phyloP scores from a whole-genome alignment of 768 basidiomycete genomes.

The Strobilomyces echinocephalus region DNA sequence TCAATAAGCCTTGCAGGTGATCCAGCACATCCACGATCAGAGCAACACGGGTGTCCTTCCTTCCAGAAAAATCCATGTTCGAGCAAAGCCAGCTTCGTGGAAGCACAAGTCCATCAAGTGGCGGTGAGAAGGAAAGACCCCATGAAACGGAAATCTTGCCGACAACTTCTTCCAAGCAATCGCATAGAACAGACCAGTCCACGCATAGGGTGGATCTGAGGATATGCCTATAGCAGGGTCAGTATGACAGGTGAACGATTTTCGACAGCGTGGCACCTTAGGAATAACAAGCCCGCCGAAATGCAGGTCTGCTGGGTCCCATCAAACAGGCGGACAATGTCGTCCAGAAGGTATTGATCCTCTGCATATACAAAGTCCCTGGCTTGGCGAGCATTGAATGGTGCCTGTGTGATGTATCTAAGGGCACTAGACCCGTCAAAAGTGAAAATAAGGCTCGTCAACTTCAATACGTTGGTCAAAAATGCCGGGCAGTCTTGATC shows the following conservation, averaged over 20 bases:
- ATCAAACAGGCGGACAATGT: constrained; percentile 29
- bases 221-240: constrained; percentile 37
- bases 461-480: constrained; percentile 37
- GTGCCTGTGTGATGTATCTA: constrained; percentile 33
- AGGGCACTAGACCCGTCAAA: constrained; percentile 35
- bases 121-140: constrained; percentile 14
- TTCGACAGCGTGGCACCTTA: constrained; percentile 29
- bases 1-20: constrained; percentile 24
- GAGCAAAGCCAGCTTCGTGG: constrained; percentile 49
- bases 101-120: constrained; percentile 45
- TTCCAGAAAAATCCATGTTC: constrained; percentile 10
- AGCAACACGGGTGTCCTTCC: constrained; percentile 32
- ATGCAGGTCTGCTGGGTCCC: constrained; percentile 26
- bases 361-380: constrained; percentile 13
- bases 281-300: constrained; percentile 33
- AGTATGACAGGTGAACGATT: constrained; percentile 22
- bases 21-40: constrained; percentile 31
- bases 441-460: constrained; percentile 34
- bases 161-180: constrained; percentile 47
- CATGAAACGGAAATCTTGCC: constrained; percentile 36
- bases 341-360: constrained; percentile 28
- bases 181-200: constrained; percentile 46
- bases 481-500: not conserved
- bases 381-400: constrained; percentile 19
- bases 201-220: constrained; percentile 35